Evolutionary conservation across 2,329 filamentous ascomycete genomes (phyloP), one percentile per base, ranked within the genome.

Genomic region (Exutisphaerella laricina): DNA sequence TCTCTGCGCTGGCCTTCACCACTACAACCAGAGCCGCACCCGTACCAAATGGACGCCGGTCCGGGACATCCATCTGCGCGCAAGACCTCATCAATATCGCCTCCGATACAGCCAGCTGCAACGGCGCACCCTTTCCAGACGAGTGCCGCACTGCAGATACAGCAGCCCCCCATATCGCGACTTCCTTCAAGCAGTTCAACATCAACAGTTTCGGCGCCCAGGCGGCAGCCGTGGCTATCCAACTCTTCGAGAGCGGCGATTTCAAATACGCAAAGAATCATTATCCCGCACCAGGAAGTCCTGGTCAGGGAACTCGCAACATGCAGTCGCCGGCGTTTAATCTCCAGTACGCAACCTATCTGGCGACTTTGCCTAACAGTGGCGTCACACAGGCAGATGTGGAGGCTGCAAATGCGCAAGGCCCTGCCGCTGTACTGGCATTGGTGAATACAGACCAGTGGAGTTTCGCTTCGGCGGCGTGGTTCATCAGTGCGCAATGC

Each of bases 221-320:
- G 59, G 85, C 85, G 5, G 85, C 81, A 16, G 64, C 89, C 12
- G 59, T 92, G 31, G 72, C 80, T 9, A 70, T 88, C 58, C 83
- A 86, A 68, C 77, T 82, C 8, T 81, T 80, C 59, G 88, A 94
- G 68, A 79, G 77, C 1, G 78, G 44, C 16, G 73, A 52, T 49
- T 85, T 89, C 67, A 72, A 76, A 56, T 89, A 78, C 73, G 85
- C 82, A 65, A 74, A 72, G 62, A 87, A 88, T 66, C 69, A 79
- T 55, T 75, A 63, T 67, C 75, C 74, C 1, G 43, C 40, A 4
- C 48, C 48, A 5, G 75, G 72, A n/a, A 58, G 66, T 0, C 72
- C 81, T 0, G 85, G 85, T 6, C 83, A 89, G 62, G 85, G 85
- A 17, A 88, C 85, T 0, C 67, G 78, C 3, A 80, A 80, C 58